Base-by-base conservation (phyloP, 345 rosid genomes). In the Combretum micranthum region DNA sequence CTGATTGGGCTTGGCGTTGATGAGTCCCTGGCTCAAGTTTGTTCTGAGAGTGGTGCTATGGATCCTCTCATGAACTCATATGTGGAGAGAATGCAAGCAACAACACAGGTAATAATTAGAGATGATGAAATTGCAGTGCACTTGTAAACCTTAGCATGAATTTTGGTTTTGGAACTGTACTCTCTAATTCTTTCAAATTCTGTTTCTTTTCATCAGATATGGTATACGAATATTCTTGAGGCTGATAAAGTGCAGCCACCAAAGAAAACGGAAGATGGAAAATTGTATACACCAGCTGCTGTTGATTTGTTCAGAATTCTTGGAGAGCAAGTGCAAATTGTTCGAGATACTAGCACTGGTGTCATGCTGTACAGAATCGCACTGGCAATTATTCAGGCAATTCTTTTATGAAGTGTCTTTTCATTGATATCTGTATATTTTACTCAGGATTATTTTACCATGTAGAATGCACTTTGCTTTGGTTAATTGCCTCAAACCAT, bases 41-140 rank as follows among this genome's bases (percentile, higher is more conserved):
- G 97, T 76, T 94, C 99, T 3, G 99, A 94, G 73, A 90, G 99
- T 78, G 99, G 99, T 65, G 80, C 99, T 55, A 82, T 85, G 96
- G 99, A 94, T 76, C 99, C 99, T 64, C 80, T 94, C 61, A 94
- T 94, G 99, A 85, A 94, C 70, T 76, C 97, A 21, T 94, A 94
- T 74, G 88, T 94, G 52, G 96, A 94, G 83, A 75, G 99, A 81
- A 94, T 90, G 96, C 97, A 87, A 81, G 97, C 95, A 56, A 94
- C 99, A 50, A 94, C 92, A 46, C 86, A 69, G 94, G 99, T 94
- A 75, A 73, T 32, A 21, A 44, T 15, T 42, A 32, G 39, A 5
- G 39, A 32, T 32, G 9, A 9, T 32, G 9, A 32, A 32, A 32
- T 32, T 19, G 42, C 47, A 17, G 37, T 18, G 20, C 25, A 50